Evolutionary conservation across 2,329 filamentous ascomycete genomes (phyloP).

Genomic region (Colletotrichum zoysiae): DNA sequence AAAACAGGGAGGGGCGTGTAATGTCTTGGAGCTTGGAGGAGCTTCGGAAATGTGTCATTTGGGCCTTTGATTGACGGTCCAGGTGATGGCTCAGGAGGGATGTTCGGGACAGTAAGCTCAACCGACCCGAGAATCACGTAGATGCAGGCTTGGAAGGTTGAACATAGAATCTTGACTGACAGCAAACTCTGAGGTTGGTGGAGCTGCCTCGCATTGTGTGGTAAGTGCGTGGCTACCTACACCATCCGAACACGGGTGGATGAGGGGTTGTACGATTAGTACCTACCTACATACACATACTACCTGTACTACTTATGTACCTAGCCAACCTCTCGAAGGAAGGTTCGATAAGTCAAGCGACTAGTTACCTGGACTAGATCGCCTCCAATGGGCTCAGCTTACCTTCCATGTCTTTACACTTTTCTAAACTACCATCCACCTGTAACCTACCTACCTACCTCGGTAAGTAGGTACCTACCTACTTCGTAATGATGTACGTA

Average conservation of each 20-base stretch:
- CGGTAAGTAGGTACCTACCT: too few relatives aligned
- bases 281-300: too few relatives aligned
- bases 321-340: too few relatives aligned
- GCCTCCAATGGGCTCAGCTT: not conserved
- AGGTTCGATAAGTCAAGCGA: not conserved
- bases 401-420: not conserved
- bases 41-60: not conserved
- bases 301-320: not conserved
- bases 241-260: not conserved
- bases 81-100: not conserved
- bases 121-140: not conserved
- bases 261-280: not conserved
- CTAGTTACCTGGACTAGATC: too few relatives aligned
- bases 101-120: not conserved
- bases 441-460: too few relatives aligned
- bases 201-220: not conserved
- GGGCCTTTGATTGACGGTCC: not conserved
- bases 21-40: not conserved
- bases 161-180: not conserved
- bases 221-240: not conserved
- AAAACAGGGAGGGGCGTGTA: not conserved
- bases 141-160: not conserved
- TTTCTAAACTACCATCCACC: not conserved
- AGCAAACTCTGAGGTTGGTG: not conserved
- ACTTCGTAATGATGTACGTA: not conserved